Evolutionary conservation across 1,284 basidiomycete genomes (phyloP).

Genomic region (Schizophyllum commune): DNA sequence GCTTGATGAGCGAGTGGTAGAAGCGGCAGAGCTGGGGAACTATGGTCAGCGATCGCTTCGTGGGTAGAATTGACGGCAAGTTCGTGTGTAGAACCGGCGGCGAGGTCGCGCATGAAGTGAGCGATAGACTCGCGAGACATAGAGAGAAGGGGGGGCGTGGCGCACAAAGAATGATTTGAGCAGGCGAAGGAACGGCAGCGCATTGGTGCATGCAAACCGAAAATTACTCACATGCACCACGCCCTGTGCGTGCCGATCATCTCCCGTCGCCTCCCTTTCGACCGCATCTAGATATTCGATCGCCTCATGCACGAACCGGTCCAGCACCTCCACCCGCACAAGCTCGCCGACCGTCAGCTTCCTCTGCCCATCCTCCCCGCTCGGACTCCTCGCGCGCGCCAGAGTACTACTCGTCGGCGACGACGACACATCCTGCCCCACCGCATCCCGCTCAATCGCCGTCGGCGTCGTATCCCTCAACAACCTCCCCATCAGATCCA

Average conservation of each 20-base stretch:
- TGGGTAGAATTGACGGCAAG: neutral
- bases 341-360: slow-evolving; percentile 51
- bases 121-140: neutral
- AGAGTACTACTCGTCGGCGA: no score
- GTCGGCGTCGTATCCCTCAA: slow-evolving; percentile 50
- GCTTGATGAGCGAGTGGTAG: slow-evolving; percentile 59
- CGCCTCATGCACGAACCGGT: slow-evolving; percentile 64
- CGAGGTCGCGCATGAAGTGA: neutral
- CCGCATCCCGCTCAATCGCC: slow-evolving; percentile 13
- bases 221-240: slow-evolving; percentile 60
- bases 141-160: neutral
- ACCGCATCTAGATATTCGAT: slow-evolving; percentile 59
- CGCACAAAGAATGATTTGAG: no score
- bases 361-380: neutral
- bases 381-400: no score
- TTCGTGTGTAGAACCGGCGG: slow-evolving; percentile 3
- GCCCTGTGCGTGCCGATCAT: slow-evolving; percentile 63
- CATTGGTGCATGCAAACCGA: no score
- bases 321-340: slow-evolving; percentile 54
- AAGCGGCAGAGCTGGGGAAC: slow-evolving; percentile 62
- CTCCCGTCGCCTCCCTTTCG: slow-evolving; percentile 53
- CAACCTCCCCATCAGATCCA: slow-evolving; percentile 62
- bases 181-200: no score
- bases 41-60: neutral
- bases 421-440: no score